Conservation (phyloP, 1,139 yeast species). For the Diutina sp. region DNA sequence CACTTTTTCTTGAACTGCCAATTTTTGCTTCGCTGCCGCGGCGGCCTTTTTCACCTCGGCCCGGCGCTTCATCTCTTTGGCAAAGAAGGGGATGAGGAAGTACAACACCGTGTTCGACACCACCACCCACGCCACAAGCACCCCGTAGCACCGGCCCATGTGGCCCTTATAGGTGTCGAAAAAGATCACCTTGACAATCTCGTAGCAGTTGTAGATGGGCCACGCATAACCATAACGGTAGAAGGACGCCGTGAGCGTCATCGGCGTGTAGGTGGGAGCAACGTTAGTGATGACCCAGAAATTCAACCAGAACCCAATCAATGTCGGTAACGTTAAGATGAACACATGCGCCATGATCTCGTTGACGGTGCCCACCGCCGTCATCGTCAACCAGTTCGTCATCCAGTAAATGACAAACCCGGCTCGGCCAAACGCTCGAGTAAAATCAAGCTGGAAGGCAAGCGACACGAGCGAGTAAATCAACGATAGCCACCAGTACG, state of each 20-base stretch:
- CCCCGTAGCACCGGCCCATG: slow-evolving; percentile 46
- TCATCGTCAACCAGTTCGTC: slow-evolving; percentile 43
- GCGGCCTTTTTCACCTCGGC: not conserved
- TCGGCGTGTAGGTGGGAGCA: slow-evolving; percentile 48
- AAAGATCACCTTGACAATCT: slow-evolving; percentile 42
- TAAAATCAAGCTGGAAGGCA: slow-evolving; percentile 44
- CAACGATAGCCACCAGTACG: slow-evolving; percentile 34
- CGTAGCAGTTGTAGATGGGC: slow-evolving; percentile 51
- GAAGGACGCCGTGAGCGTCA: slow-evolving; percentile 38
- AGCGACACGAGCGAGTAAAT: slow-evolving; percentile 44
- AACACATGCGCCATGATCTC: slow-evolving; percentile 44
- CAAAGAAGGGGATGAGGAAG: not conserved
- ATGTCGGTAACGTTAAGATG: slow-evolving; percentile 30
- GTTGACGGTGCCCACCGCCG: slow-evolving; percentile 52
- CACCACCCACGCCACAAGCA: slow-evolving; percentile 46
- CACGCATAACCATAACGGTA: slow-evolving; percentile 53
- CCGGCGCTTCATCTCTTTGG: not conserved
- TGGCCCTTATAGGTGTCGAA: slow-evolving; percentile 42
- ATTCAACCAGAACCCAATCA: slow-evolving; percentile 50
- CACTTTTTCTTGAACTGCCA: not conserved
- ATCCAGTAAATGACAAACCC: slow-evolving; percentile 61
- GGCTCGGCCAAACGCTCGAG: slow-evolving; percentile 37
- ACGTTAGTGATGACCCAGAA: slow-evolving; percentile 48
- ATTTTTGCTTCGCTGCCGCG: not conserved
- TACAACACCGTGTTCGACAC: slow-evolving; percentile 15